Base-by-base conservation (phyloP, 164 flowering plant species). In the Vitis cinerea region DNA sequence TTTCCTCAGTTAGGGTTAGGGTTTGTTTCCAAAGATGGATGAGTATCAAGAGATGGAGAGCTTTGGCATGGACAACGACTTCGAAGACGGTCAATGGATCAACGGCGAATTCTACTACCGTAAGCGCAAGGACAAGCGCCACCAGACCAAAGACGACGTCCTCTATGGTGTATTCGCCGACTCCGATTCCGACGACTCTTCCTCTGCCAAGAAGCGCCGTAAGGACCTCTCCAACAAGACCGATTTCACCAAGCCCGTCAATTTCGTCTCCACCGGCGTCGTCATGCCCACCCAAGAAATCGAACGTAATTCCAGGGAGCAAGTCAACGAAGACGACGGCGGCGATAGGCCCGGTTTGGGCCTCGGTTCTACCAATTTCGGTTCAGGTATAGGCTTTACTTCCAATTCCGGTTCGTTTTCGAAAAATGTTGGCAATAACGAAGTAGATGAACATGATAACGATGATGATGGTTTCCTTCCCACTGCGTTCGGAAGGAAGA, bases 21-120 rank as follows among this genome's bases (percentile, higher is more conserved):
- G 17, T 59, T 15, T 59, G 62, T 8, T 37, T 37, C 7, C 9
- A 13, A 61, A 68, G 54, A 88, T 91, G 98, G 97, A 89, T 23
- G 93, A 89, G 29, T 71, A 89, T 66, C 92, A 92, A 78, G 81
- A 90, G 67, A 90, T 78, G 93, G 99, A 94, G 80, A 79, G 82
- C 37, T 91, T 92, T 65, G 88, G 84, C 8, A 74, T 80, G 85
- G 97, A 91, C 14, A 89, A 91, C 31, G 99, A 95, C 59, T 93
- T 10, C 71, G 99, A 93, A 23, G 97, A 69, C 6, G 98, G 97
- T 9, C 88, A 89, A 59, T 95, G 88, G 89, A 89, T 89, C 8
- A 81, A 75, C 44, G 98, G 97, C 0, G 98, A 95, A 68, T 95
- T 84, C 70, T 89, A 86, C 66, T 89, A 83, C 74, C 65, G 72